Percentiles rank a stretch among this genome's conserved stretches.
These are phyloP conservation scores for Ajuga chamaepitys DNA, from an alignment of 257 asterid genomes.

Conservation along the genomic window DNA sequence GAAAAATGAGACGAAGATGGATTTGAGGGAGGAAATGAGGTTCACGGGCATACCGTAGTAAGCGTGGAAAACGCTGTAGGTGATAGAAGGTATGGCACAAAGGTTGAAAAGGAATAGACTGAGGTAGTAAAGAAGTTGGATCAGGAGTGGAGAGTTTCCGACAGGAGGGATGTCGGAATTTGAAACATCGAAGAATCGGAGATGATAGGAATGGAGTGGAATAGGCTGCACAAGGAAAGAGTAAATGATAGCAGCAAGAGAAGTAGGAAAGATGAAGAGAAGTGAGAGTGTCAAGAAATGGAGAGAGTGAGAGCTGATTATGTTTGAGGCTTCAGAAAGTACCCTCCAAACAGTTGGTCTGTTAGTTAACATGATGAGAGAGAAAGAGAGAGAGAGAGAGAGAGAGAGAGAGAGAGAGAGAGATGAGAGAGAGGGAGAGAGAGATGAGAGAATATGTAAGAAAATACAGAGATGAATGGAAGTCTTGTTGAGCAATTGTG, in stretches of 20 bases:
- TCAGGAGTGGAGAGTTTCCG: conserved; percentile 3
- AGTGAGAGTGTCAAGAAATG: conserved; percentile 57
- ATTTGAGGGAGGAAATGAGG: conserved; percentile 37
- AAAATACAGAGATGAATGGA: too few relatives aligned
- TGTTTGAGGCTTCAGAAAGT: conserved; percentile 49
- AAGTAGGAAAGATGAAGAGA: conserved; percentile 54
- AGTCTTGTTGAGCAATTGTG: neutral
- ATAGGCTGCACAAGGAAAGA: conserved; percentile 24
- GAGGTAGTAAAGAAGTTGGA: conserved; percentile 23
- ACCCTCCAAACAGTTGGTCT: conserved; percentile 42
- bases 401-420: too few relatives aligned
- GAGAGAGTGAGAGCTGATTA: conserved; percentile 52
- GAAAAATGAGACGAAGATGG: conserved; percentile 37
- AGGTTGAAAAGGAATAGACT: conserved; percentile 19
- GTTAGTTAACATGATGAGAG: conserved; percentile 24
- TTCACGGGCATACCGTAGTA: conserved; percentile 47
- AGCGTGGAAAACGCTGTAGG: conserved; percentile 49
- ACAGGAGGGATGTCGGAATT: too few relatives aligned
- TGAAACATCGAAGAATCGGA: too few relatives aligned
- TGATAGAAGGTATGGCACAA: conserved; percentile 43
- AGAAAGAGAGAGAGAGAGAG: too few relatives aligned
- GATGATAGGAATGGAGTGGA: conserved; percentile 12
- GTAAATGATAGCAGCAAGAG: conserved; percentile 31
- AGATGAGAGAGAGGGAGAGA: neutral
- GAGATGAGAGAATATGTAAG: neutral